These are phyloP conservation scores for Epichloe gansuensis DNA, from an alignment of 2,329 filamentous ascomycete species.

Conservation along the genomic window DNA sequence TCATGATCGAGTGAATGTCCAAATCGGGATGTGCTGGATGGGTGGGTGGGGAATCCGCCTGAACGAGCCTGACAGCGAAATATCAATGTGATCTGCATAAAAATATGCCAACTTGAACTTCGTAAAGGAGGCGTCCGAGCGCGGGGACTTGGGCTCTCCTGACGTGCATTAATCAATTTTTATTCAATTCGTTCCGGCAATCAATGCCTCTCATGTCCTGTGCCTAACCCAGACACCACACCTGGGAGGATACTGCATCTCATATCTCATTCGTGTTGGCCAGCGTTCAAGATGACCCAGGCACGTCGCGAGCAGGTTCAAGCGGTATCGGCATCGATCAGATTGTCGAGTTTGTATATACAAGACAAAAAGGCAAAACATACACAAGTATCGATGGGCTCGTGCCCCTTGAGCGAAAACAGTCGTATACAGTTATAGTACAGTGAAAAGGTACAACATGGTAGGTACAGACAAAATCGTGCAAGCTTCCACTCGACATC, in stretches of 20 bases:
- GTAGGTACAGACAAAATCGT: background rate
- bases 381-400: constrained; percentile 35
- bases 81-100: too few relatives aligned
- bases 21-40: background rate
- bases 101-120: too few relatives aligned
- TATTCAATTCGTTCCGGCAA: background rate
- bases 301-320: background rate
- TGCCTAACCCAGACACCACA: background rate
- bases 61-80: too few relatives aligned
- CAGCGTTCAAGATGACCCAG: too few relatives aligned
- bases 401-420: constrained; percentile 26
- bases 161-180: background rate
- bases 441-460: constrained; percentile 2
- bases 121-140: too few relatives aligned
- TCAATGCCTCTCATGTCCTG: background rate
- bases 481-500: background rate
- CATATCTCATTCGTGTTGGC: constrained; percentile 9
- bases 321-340: too few relatives aligned
- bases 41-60: too few relatives aligned
- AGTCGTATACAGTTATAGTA: background rate
- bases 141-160: too few relatives aligned
- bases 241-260: constrained; percentile 9
- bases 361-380: constrained; percentile 7
- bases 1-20: background rate
- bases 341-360: too few relatives aligned